Evolutionary conservation across 2,329 filamentous ascomycete species (phyloP), one percentile per base, ranked within the genome.

Genomic region (Aspergillus udagawae): DNA sequence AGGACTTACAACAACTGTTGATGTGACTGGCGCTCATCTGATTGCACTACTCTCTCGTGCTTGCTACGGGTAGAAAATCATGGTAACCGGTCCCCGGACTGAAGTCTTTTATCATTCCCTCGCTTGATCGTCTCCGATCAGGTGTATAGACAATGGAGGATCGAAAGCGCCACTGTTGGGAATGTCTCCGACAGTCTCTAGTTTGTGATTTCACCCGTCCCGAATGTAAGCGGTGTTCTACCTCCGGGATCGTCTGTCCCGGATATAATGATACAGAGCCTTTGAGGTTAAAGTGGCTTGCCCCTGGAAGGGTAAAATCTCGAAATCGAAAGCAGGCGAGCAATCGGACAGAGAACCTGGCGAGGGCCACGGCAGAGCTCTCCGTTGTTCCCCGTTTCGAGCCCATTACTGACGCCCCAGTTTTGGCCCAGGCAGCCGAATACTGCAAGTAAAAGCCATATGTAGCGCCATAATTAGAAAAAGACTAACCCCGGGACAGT

Each of bases 141-240:
- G 28, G 28, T 4, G 3, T 3, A 29, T 29, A 29, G 28, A 28
- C 28, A 1, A 29, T 29, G 28, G 28, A 29, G 28, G 25, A 53
- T 50, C 49, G 23, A 38, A 64, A 61, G 47, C 67, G 62, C 50
- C 72, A 76, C 53, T 79, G 76, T 60, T 79, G 75, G 76, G 76
- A 77, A 57, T 79, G 76, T 56, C 72, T 67, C 23, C 71, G 75
- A n/a, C 73, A 75, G 2, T 62, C 69, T 7, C 61, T 77, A 7
- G 75, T 75, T n/a, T 78, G 76, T 59, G 75, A 78, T 58, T 70
- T 69, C 17, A 63, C 60, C 17, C 66, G 57, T 7, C 75, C 76
- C 2, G 61, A 65, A 32, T 78, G 76, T 62, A 72, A 69, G 35
- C 72, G 73, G 55, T 79, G 76, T 54, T 63, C 66, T 23, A 57